These are phyloP conservation scores for Porcisia hertigi DNA, from an alignment of 208 protist species.

Conservation along the genomic window DNA sequence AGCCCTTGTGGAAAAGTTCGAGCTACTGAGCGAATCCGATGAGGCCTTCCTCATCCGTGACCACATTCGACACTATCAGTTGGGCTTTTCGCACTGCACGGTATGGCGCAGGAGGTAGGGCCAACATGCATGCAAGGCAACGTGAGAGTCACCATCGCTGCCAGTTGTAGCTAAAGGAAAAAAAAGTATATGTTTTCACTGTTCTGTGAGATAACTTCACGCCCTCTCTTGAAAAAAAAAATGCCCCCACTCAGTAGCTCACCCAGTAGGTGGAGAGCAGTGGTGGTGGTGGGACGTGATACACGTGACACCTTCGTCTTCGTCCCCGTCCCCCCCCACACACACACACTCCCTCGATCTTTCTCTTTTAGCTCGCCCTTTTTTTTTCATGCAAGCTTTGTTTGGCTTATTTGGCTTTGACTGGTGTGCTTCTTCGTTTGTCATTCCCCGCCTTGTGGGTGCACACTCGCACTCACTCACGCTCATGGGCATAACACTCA, in stretches of 20 bases:
- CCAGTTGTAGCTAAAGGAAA: neutral
- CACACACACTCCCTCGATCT: neutral
- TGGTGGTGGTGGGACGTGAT: no score
- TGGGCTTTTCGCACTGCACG: slow-evolving; percentile 82
- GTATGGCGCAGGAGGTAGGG: slow-evolving; percentile 58
- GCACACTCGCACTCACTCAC: no score
- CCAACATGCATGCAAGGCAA: neutral
- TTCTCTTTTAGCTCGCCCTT: neutral
- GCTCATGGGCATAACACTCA: no score
- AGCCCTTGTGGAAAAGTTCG: slow-evolving; percentile 62
- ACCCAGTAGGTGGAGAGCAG: no score
- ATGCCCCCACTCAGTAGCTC: no score
- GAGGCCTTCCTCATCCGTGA: slow-evolving; percentile 91
- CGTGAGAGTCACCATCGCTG: neutral
- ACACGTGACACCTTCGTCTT: no score
- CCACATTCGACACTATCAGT: slow-evolving; percentile 85
- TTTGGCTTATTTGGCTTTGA: no score
- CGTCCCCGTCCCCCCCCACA: neutral
- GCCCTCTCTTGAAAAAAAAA: no score
- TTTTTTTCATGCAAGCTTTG: no score
- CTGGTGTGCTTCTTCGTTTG: no score
- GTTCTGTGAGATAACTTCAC: no score
- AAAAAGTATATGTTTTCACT: neutral
- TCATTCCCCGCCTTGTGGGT: no score
- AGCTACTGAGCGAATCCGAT: slow-evolving; percentile 72